Evolutionary conservation across 2,329 filamentous ascomycete species (phyloP).

Genomic region (Teratosphaeria nubilosa): DNA sequence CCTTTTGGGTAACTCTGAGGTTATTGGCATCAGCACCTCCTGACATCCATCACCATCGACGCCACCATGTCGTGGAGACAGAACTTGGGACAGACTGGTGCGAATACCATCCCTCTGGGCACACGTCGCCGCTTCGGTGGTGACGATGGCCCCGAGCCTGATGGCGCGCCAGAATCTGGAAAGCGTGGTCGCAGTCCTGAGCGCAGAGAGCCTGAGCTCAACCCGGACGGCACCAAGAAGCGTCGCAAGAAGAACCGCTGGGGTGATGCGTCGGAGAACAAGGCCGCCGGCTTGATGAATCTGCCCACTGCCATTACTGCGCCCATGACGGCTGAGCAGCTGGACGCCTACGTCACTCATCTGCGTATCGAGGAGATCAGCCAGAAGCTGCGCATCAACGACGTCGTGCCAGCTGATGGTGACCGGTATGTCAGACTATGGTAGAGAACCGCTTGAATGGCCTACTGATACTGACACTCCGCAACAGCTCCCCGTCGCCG

Average conservation of each 20-base stretch:
- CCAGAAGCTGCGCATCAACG: slow-evolving; percentile 97
- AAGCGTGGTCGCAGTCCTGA: slow-evolving; percentile 90
- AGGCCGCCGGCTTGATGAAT: slow-evolving; percentile 95
- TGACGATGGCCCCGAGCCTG: slow-evolving; percentile 24
- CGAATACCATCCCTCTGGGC: slow-evolving; percentile 93
- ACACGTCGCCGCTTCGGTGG: slow-evolving; percentile 70
- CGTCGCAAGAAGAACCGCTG: slow-evolving; percentile 98
- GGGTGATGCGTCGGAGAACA: slow-evolving; percentile 96
- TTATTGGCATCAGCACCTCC: not conserved
- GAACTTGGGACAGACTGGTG: slow-evolving; percentile 79
- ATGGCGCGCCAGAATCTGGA: slow-evolving; percentile 25
- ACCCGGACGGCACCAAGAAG: slow-evolving; percentile 65
- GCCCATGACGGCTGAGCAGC: slow-evolving; percentile 96
- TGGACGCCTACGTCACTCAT: slow-evolving; percentile 93
- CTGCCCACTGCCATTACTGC: slow-evolving; percentile 91
- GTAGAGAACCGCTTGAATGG: not conserved
- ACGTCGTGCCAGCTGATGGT: slow-evolving; percentile 93
- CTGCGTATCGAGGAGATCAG: slow-evolving; percentile 98
- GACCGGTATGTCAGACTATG: slow-evolving; percentile 55
- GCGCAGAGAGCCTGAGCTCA: slow-evolving; percentile 24
- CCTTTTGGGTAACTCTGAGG: not conserved
- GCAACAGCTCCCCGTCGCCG: slow-evolving; percentile 76
- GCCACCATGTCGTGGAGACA: slow-evolving; percentile 50
- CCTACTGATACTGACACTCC: slow-evolving; percentile 4
- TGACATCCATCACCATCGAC: not conserved